Percentiles rank a stretch among this genome's conserved stretches.
Evolutionary conservation across 495 filamentous ascomycete genomes (phyloP).

Genomic region (Penicillium steckii): DNA sequence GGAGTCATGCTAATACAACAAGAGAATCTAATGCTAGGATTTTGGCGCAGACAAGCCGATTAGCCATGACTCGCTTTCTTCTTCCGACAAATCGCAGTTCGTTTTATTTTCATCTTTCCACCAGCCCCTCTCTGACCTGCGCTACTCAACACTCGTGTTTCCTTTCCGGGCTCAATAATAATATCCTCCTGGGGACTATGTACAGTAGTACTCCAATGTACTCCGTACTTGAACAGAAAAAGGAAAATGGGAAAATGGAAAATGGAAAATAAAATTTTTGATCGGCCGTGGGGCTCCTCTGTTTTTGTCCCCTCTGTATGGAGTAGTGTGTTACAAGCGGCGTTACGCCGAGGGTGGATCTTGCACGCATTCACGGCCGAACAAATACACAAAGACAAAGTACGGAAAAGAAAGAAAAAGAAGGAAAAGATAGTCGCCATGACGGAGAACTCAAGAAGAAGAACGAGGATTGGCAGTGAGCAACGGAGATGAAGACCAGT

Average conservation of each 20-base stretch:
- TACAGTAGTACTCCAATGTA: too few relatives aligned
- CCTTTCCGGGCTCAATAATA: neutral
- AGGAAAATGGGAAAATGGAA: neutral
- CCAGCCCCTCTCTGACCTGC: neutral
- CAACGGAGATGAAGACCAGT: neutral
- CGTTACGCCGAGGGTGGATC: conserved; percentile 9
- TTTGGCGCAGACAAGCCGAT: conserved; percentile 16
- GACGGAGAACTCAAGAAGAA: neutral
- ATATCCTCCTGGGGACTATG: too few relatives aligned
- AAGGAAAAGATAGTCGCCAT: neutral
- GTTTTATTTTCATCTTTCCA: neutral
- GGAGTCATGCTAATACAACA: too few relatives aligned
- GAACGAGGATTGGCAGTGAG: neutral
- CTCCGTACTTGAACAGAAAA: too few relatives aligned
- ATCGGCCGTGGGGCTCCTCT: conserved; percentile 9
- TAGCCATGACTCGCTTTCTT: conserved; percentile 8
- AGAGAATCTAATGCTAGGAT: too few relatives aligned
- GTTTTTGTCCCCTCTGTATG: neutral
- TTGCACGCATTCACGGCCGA: neutral
- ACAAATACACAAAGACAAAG: neutral
- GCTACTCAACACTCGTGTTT: neutral
- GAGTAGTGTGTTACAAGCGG: conserved; percentile 7
- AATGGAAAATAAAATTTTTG: conserved; percentile 8
- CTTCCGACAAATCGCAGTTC: conserved; percentile 7
- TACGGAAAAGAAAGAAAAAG: neutral